Evolutionary conservation across 1,284 basidiomycete species (phyloP).

Genomic region (Phaffia rhodozyma): DNA sequence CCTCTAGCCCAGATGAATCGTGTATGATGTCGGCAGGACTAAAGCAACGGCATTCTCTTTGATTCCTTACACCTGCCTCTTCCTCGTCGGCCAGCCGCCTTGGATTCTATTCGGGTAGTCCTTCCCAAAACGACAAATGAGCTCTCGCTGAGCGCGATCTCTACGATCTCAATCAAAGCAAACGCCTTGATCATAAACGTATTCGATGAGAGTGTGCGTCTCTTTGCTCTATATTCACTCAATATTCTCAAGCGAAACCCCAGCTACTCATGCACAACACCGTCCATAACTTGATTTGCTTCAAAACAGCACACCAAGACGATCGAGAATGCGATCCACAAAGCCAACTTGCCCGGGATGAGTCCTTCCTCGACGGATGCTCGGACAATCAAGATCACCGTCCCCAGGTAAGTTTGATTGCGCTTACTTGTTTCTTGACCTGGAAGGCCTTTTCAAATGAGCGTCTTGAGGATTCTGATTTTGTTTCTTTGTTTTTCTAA

Average conservation of each 20-base stretch:
- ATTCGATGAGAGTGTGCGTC: constrained; percentile 12
- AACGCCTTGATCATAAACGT: constrained; percentile 11
- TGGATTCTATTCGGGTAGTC: constrained; percentile 4
- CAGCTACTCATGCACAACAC: background rate
- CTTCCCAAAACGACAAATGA: constrained; percentile 7
- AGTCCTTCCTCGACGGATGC: constrained; percentile 11
- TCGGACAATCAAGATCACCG: constrained; percentile 8
- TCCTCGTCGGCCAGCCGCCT: background rate
- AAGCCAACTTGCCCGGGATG: constrained; percentile 13
- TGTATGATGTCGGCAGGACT: no score
- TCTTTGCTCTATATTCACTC: background rate
- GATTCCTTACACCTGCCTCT: background rate
- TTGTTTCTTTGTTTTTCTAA: background rate
- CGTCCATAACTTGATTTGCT: background rate
- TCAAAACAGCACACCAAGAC: constrained; percentile 14
- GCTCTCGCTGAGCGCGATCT: constrained; percentile 11
- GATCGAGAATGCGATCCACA: constrained; percentile 10
- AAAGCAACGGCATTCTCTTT: background rate
- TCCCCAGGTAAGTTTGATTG: background rate
- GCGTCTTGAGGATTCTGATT: background rate
- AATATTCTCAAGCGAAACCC: background rate
- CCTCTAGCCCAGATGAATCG: no score
- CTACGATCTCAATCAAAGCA: constrained; percentile 9
- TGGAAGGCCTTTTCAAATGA: no score
- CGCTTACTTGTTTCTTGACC: background rate